Conservation (phyloP, 441 rosid species). For the Viola pubescens region DNA sequence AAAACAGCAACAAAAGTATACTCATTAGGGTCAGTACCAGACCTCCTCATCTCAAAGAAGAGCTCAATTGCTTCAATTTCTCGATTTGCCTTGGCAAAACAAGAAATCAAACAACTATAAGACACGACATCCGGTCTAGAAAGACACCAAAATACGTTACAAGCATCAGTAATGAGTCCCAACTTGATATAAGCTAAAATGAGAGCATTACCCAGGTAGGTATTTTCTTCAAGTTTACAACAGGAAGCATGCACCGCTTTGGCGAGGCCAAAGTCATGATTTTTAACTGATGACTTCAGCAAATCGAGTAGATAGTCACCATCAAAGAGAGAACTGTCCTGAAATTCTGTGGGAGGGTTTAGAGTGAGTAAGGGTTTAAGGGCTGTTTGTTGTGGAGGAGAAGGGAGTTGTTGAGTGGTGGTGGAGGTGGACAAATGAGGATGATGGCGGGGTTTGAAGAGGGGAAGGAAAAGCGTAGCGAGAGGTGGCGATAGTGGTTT, state of each 20-base stretch:
- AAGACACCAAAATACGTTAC: slow-evolving; percentile 34
- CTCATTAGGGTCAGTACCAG: slow-evolving; percentile 57
- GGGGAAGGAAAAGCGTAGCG: slow-evolving; percentile 15
- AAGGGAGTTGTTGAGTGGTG: slow-evolving; percentile 10
- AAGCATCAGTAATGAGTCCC: slow-evolving; percentile 47
- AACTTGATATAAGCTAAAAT: slow-evolving; percentile 53
- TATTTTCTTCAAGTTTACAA: slow-evolving; percentile 41
- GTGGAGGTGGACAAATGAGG: slow-evolving; percentile 20
- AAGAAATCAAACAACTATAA: slow-evolving; percentile 53
- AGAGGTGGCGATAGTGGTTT: slow-evolving; percentile 5
- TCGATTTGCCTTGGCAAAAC: slow-evolving; percentile 41
- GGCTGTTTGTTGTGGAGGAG: slow-evolving; percentile 4
- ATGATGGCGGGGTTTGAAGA: slow-evolving; percentile 17
- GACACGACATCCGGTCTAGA: slow-evolving; percentile 58
- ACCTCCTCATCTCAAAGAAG: slow-evolving; percentile 51
- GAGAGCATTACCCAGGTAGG: slow-evolving; percentile 41
- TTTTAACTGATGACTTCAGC: slow-evolving; percentile 46
- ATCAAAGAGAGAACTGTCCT: slow-evolving; percentile 21
- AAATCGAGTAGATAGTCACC: slow-evolving; percentile 33
- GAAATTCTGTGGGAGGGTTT: slow-evolving; percentile 1
- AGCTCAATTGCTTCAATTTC: slow-evolving; percentile 44
- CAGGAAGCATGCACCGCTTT: slow-evolving; percentile 55
- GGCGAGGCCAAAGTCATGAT: slow-evolving; percentile 37
- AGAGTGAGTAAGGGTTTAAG: slow-evolving; percentile 19
- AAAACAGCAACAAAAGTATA: slow-evolving; percentile 63